These are phyloP conservation scores for Lasiodiplodia citricola DNA, from an alignment of 2,329 filamentous ascomycete genomes.

Conservation along the genomic window DNA sequence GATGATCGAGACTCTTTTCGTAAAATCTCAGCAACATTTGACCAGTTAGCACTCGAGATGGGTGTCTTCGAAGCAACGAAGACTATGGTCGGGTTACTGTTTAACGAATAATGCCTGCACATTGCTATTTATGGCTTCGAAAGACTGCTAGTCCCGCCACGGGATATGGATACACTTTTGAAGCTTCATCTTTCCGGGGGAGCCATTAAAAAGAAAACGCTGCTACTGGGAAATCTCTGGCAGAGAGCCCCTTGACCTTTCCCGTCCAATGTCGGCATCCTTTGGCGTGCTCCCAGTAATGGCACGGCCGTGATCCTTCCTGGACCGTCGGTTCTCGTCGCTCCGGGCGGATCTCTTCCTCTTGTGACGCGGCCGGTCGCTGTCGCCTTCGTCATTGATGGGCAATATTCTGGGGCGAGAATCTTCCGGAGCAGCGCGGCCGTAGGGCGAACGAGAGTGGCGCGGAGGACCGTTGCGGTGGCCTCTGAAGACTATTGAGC, in stretches of 20 bases:
- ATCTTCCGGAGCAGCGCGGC: neutral
- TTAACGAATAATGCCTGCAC: constrained; percentile 29
- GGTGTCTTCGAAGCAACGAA: constrained; percentile 63
- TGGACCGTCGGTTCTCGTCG: neutral
- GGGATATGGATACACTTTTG: neutral
- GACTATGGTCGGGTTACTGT: constrained; percentile 65
- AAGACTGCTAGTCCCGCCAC: neutral
- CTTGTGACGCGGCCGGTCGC: neutral
- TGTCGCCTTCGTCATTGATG: neutral
- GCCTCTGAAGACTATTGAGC: neutral
- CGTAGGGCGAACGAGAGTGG: neutral
- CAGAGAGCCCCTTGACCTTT: neutral
- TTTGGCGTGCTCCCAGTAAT: neutral
- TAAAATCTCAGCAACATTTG: constrained; percentile 66
- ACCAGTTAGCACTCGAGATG: constrained; percentile 61
- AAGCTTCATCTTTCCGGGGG: neutral
- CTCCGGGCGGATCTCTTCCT: neutral
- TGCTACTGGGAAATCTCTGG: too few relatives aligned
- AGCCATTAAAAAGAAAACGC: neutral
- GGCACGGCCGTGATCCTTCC: neutral
- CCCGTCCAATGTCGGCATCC: neutral
- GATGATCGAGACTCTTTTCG: constrained; percentile 63
- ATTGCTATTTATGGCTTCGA: neutral
- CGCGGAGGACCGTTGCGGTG: neutral
- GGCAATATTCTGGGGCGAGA: neutral